These are phyloP conservation scores for Kwoniella botswanensis DNA, from an alignment of 768 basidiomycete species.

Conservation along the genomic window DNA sequence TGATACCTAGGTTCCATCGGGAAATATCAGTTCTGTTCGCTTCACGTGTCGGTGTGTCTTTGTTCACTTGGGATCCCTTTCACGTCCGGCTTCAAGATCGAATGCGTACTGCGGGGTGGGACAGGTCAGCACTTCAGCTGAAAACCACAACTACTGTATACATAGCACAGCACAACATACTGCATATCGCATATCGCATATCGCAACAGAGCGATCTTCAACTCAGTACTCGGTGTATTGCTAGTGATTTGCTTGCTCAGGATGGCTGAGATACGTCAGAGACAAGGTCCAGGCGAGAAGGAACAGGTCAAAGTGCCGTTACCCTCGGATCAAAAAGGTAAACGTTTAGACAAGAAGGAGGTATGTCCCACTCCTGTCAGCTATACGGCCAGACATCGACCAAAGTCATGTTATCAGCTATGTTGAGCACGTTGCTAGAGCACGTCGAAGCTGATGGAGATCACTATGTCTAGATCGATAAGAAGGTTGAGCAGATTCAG, in stretches of 20 bases:
- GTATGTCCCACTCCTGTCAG: not conserved
- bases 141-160: too few species aligned
- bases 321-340: not conserved
- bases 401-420: too few species aligned
- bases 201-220: too few species aligned
- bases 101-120: constrained; percentile 6
- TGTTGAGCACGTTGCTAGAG: too few species aligned
- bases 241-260: not conserved
- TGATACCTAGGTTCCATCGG: not conserved
- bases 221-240: too few species aligned
- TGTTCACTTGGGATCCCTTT: too few species aligned
- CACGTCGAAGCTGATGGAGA: too few species aligned
- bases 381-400: too few species aligned
- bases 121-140: not conserved
- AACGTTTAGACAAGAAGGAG: constrained; percentile 10
- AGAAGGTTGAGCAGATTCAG: constrained; percentile 16
- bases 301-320: constrained; percentile 17
- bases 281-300: not conserved
- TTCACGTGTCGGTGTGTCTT: too few species aligned
- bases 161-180: too few species aligned
- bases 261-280: constrained; percentile 17
- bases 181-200: too few species aligned
- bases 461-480: constrained; percentile 7
- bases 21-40: too few species aligned
- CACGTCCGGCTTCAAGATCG: not conserved